These are phyloP conservation scores for Annona squamosa DNA, from an alignment of 164 flowering plant species.

Conservation along the genomic window DNA sequence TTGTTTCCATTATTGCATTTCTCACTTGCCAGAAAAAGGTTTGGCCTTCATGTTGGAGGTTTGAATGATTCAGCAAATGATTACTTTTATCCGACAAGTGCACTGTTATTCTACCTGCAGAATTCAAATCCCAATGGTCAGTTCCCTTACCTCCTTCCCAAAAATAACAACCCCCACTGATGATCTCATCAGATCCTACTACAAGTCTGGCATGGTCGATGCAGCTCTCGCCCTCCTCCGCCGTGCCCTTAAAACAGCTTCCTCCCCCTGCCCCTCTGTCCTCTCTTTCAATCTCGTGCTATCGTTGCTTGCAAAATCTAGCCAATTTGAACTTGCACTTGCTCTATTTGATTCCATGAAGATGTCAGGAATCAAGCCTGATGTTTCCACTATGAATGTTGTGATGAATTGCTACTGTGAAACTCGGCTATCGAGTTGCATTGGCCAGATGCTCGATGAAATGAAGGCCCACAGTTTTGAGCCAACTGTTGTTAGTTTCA, in stretches of 20 bases:
- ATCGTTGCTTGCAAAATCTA: constrained; percentile 10
- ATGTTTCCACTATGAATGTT: constrained; percentile 14
- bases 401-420: constrained; percentile 20
- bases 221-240: not conserved
- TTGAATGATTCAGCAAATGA: no score
- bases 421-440: constrained; percentile 6
- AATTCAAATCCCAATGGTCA: not conserved
- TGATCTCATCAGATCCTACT: not conserved
- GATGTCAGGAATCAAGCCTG: constrained; percentile 5
- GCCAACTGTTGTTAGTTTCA: constrained; percentile 18
- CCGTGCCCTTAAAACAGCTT: not conserved
- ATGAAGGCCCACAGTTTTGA: constrained; percentile 1
- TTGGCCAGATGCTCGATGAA: constrained; percentile 14
- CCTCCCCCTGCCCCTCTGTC: not conserved
- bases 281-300: constrained; percentile 6
- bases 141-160: not conserved
- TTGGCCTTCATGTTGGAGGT: no score
- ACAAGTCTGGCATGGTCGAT: not conserved
- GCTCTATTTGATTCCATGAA: constrained; percentile 8
- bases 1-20: no score
- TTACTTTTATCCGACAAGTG: no score
- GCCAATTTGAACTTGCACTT: constrained; percentile 6
- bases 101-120: not conserved
- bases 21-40: no score
- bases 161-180: not conserved